Conservation (phyloP, 2,329 filamentous ascomycete species). For the Hansfordia pulvinata region DNA sequence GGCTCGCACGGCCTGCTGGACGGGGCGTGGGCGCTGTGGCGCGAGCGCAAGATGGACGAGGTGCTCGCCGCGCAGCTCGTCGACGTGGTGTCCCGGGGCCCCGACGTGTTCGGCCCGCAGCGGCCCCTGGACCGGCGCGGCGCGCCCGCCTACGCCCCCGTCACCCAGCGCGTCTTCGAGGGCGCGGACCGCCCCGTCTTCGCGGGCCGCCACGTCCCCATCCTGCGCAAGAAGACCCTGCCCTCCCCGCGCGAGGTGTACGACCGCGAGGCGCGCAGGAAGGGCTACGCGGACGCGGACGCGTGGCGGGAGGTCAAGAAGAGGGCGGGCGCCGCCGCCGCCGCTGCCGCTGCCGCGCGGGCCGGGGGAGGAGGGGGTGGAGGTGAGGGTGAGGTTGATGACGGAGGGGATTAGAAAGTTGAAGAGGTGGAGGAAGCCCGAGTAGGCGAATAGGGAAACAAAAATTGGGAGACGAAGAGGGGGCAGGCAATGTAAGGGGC, state of each 20-base stretch:
- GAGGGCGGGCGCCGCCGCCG: slow-evolving; percentile 7
- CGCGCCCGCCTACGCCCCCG: too few relatives aligned
- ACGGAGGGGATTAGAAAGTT: too few relatives aligned
- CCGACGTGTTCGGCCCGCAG: too few relatives aligned
- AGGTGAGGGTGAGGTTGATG: too few relatives aligned
- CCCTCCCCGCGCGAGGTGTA: slow-evolving; percentile 41
- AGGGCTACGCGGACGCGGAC: slow-evolving; percentile 39
- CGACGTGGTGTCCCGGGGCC: slow-evolving; percentile 35
- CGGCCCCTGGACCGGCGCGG: slow-evolving; percentile 5
- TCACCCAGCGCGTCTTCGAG: slow-evolving; percentile 32
- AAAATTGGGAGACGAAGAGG: too few relatives aligned
- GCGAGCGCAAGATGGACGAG: slow-evolving; percentile 79
- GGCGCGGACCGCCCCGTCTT: slow-evolving; percentile 37
- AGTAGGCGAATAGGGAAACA: too few relatives aligned
- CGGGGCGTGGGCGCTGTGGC: slow-evolving; percentile 72
- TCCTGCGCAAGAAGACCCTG: slow-evolving; percentile 36
- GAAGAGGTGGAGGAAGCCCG: too few relatives aligned
- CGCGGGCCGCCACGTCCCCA: slow-evolving; percentile 41
- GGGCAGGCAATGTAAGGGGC: too few relatives aligned
- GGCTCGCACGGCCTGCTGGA: slow-evolving; percentile 56
- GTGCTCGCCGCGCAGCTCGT: slow-evolving; percentile 64
- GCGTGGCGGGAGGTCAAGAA: slow-evolving; percentile 22
- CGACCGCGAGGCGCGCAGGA: slow-evolving; percentile 46
- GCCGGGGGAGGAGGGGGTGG: too few relatives aligned
- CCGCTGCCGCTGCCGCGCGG: slow-evolving; percentile 22